Evolutionary conservation across 1,284 basidiomycete genomes (phyloP).

Genomic region (Cystobasidiaceae sp.): DNA sequence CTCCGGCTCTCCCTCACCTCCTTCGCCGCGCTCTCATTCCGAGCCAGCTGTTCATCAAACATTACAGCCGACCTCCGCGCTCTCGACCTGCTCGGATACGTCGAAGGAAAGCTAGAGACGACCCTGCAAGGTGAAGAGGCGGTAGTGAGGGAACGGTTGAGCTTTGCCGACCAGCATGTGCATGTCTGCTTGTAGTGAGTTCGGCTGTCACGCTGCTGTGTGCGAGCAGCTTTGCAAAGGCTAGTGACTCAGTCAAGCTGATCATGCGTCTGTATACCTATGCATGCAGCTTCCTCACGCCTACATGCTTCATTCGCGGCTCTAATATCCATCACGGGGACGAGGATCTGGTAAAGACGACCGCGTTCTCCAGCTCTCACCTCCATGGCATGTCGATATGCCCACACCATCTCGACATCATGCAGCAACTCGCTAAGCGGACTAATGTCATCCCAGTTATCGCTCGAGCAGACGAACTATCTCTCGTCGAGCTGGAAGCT

Average conservation of each 20-base stretch:
- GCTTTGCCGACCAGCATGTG: not conserved
- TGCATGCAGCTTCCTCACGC: too few species aligned
- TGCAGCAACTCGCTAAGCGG: slow-evolving; percentile 7
- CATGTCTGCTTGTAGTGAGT: slow-evolving; percentile 19
- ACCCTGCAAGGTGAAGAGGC: not conserved
- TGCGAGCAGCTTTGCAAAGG: not conserved
- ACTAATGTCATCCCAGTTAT: slow-evolving; percentile 8
- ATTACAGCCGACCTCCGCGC: not conserved
- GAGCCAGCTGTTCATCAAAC: not conserved
- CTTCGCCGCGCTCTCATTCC: not conserved
- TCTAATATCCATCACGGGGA: not conserved
- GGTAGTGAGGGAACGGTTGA: not conserved
- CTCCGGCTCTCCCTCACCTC: not conserved
- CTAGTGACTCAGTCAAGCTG: not conserved
- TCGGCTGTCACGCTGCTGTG: too few species aligned
- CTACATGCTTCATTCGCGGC: too few species aligned
- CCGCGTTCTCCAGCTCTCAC: too few species aligned
- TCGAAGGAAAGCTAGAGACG: not conserved
- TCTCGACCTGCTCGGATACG: not conserved
- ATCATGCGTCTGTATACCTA: not conserved
- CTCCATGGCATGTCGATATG: not conserved
- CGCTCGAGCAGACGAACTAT: slow-evolving; percentile 1
- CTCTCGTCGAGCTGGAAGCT: not conserved
- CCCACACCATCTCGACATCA: not conserved
- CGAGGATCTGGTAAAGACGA: not conserved